phyloP scores from a whole-genome alignment of 2,329 filamentous ascomycete species.

The Colletotrichum sp. region DNA sequence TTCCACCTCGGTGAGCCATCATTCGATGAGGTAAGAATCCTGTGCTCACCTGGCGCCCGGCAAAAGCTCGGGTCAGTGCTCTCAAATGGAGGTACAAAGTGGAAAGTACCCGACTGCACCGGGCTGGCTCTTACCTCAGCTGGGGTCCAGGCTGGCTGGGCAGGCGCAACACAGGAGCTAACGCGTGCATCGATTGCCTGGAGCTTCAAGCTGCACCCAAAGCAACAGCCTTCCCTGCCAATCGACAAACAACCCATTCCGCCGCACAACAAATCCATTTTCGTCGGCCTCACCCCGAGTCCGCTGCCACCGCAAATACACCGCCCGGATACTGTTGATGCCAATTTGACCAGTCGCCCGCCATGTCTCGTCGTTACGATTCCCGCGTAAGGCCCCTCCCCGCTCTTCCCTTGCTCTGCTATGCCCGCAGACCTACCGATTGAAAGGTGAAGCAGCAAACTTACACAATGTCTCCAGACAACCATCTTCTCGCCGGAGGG shows the following conservation, averaged over 20 bases:
- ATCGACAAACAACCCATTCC: slow-evolving; percentile 5
- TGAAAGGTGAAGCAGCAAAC: slow-evolving; percentile 12
- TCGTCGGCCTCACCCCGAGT: slow-evolving; percentile 3
- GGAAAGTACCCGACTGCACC: background rate
- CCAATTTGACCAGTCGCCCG: slow-evolving; percentile 29
- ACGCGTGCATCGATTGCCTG: slow-evolving; percentile 27
- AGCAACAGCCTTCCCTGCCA: slow-evolving; percentile 18
- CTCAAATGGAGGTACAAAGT: background rate
- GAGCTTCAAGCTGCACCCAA: slow-evolving; percentile 23
- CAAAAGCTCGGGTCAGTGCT: slow-evolving; percentile 4
- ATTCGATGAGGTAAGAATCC: background rate
- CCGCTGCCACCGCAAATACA: background rate
- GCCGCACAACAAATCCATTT: background rate
- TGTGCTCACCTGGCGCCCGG: background rate
- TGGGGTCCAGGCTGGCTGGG: slow-evolving; percentile 10
- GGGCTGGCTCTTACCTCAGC: slow-evolving; percentile 5
- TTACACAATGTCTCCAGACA: slow-evolving; percentile 64
- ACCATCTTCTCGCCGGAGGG: slow-evolving; percentile 99
- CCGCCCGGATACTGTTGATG: background rate
- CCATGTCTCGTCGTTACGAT: slow-evolving; percentile 97
- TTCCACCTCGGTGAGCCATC: background rate
- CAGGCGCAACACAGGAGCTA: slow-evolving; percentile 17
- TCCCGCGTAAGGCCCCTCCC: slow-evolving; percentile 72
- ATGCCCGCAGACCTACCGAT: background rate
- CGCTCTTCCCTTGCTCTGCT: slow-evolving; percentile 27